These are phyloP conservation scores for Tricholoma bakamatsutake DNA, from an alignment of 768 basidiomycete species.

Conservation along the genomic window DNA sequence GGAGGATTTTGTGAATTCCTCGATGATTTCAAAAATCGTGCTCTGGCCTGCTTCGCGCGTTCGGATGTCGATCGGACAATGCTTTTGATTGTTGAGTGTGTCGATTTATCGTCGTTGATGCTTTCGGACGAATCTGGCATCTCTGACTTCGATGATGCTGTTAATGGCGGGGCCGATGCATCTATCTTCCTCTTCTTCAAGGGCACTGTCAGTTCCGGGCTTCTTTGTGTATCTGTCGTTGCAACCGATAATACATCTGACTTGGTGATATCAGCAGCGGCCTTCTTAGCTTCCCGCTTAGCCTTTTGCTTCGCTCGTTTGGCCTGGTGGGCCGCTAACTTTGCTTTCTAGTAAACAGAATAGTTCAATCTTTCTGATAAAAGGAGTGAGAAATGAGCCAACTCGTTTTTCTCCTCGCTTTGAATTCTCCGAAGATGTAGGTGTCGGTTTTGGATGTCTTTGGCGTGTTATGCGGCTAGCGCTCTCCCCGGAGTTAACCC, in stretches of 20 bases:
- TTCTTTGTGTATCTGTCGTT: neutral
- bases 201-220: neutral
- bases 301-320: slow-evolving; percentile 46
- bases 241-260: neutral
- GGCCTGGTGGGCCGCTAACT: slow-evolving; percentile 36
- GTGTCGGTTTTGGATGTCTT: slow-evolving; percentile 21
- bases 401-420: slow-evolving; percentile 65
- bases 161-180: slow-evolving; percentile 5
- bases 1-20: neutral
- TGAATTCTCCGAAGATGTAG: slow-evolving; percentile 29
- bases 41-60: slow-evolving; percentile 32
- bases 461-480: slow-evolving; percentile 40
- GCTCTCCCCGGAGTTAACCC: slow-evolving; percentile 36
- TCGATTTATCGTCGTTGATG: slow-evolving; percentile 4
- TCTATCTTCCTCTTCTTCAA: slow-evolving; percentile 15
- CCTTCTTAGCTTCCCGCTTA: slow-evolving; percentile 27
- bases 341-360: slow-evolving; percentile 35
- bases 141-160: neutral
- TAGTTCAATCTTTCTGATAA: neutral
- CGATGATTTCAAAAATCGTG: slow-evolving; percentile 13
- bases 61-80: slow-evolving; percentile 33
- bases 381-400: slow-evolving; percentile 8
- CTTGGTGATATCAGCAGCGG: neutral
- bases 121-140: neutral
- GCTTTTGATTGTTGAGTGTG: slow-evolving; percentile 16